These are phyloP conservation scores for Phanerochaete carnosa DNA, from an alignment of 768 basidiomycete genomes.

Conservation along the genomic window DNA sequence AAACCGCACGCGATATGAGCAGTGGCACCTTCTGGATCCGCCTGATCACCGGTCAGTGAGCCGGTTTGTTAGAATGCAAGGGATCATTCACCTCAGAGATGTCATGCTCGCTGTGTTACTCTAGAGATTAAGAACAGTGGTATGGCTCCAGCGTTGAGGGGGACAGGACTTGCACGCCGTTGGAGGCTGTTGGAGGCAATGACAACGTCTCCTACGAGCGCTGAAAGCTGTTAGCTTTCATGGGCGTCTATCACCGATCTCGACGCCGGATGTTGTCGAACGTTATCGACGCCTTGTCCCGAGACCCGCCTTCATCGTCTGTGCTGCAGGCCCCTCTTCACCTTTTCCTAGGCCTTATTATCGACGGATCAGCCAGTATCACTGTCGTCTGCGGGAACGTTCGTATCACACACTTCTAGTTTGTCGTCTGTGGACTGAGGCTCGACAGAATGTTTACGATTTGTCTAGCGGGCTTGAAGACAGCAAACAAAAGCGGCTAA, in stretches of 20 bases:
- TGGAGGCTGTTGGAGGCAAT: not conserved
- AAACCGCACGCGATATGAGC: not conserved
- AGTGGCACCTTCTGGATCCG: conserved; percentile 68
- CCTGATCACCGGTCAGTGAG: conserved; percentile 32
- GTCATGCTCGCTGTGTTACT: conserved; percentile 27
- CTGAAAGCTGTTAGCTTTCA: not conserved
- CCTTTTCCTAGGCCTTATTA: not conserved
- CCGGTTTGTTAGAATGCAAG: too few species aligned
- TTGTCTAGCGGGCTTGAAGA: not conserved
- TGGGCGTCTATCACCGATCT: not conserved
- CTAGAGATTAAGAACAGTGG: not conserved
- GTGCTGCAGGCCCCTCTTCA: not conserved
- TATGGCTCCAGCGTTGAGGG: not conserved
- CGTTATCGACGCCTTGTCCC: too few species aligned
- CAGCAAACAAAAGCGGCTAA: not conserved
- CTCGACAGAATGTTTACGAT: conserved; percentile 2
- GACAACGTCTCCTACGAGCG: not conserved
- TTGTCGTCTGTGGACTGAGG: not conserved
- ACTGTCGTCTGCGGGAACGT: too few species aligned
- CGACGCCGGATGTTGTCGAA: not conserved
- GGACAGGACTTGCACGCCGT: not conserved
- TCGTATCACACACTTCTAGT: not conserved
- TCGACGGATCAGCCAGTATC: too few species aligned
- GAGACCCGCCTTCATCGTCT: too few species aligned
- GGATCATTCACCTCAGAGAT: conserved; percentile 21